Evolutionary conservation across 164 flowering plant species (phyloP).

Genomic region (Kalanchoe fedtschenkoi): DNA sequence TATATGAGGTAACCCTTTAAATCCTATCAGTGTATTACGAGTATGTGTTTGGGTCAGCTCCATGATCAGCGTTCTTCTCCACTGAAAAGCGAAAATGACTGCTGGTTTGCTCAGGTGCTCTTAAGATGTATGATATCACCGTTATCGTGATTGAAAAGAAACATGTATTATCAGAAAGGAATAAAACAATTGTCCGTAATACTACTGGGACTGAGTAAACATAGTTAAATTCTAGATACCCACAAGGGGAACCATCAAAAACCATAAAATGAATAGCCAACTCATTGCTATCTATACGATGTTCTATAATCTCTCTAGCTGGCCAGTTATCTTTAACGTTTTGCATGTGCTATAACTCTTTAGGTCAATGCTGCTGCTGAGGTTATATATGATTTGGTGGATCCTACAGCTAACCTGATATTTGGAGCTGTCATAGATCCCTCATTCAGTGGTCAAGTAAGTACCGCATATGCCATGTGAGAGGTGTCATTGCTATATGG

Average conservation of each 20-base stretch:
- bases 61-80: no score
- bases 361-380: constrained; percentile 97
- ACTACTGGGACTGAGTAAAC: no score
- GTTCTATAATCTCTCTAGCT: not conserved
- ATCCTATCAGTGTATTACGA: not conserved
- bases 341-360: not conserved
- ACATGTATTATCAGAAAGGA: no score
- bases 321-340: not conserved
- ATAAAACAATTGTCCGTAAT: no score
- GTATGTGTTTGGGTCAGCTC: not conserved
- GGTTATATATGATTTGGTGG: constrained; percentile 87
- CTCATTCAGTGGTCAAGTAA: constrained; percentile 76
- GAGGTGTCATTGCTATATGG: not conserved
- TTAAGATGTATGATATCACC: no score
- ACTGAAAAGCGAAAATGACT: no score
- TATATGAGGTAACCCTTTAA: constrained; percentile 51
- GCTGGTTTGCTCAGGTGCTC: no score
- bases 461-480: constrained; percentile 9
- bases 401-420: constrained; percentile 84
- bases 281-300: no score
- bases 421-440: constrained; percentile 91
- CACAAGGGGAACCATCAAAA: not conserved
- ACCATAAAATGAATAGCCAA: not conserved
- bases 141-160: no score
- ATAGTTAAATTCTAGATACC: no score